Evolutionary conservation across 2,329 filamentous ascomycete species (phyloP).

Genomic region (Diaporthe sp.): DNA sequence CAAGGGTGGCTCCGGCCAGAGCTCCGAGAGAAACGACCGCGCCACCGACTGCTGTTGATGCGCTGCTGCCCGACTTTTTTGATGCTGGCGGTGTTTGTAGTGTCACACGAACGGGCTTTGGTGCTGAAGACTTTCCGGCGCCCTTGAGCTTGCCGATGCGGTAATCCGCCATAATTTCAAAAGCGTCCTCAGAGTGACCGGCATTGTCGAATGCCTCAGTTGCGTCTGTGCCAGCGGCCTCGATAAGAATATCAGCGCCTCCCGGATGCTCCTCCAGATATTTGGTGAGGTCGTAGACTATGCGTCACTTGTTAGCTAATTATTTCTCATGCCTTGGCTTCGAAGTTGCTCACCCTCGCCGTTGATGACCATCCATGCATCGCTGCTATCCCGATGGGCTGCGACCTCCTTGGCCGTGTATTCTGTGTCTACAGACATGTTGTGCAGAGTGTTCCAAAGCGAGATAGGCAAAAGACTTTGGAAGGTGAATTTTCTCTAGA

Average conservation of each 20-base stretch:
- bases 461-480: background rate
- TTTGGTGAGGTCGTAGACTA: constrained; percentile 70
- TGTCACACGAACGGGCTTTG: constrained; percentile 33
- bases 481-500: background rate
- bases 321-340: background rate
- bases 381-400: constrained; percentile 59
- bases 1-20: constrained; percentile 27
- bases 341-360: constrained; percentile 60
- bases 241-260: constrained; percentile 82
- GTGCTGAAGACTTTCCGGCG: constrained; percentile 20
- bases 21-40: constrained; percentile 34
- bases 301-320: background rate
- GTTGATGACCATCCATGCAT: constrained; percentile 69
- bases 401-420: constrained; percentile 59
- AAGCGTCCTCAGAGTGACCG: constrained; percentile 78
- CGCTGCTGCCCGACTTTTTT: constrained; percentile 20
- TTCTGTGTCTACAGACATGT: constrained; percentile 38
- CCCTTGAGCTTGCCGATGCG: constrained; percentile 54
- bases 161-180: constrained; percentile 56
- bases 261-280: constrained; percentile 75
- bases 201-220: constrained; percentile 87
- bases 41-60: constrained; percentile 27
- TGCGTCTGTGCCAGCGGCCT: constrained; percentile 82
- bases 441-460: background rate
- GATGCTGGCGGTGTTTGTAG: constrained; percentile 22